These are phyloP conservation scores for Pseudofabraea citricarpa DNA, from an alignment of 2,329 filamentous ascomycete genomes.

Conservation along the genomic window DNA sequence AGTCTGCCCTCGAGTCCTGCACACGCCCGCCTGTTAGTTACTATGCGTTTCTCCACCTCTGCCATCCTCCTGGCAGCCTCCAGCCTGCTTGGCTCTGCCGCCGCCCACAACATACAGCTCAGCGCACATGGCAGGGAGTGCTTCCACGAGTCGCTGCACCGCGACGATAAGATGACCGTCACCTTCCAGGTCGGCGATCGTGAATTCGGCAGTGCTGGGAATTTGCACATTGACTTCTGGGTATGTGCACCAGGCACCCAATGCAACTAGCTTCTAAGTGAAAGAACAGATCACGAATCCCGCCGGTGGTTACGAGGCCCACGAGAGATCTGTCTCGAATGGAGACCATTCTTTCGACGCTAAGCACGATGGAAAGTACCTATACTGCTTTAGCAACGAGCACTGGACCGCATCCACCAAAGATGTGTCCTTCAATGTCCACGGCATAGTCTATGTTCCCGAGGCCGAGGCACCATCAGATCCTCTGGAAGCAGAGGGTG, in stretches of 20 bases:
- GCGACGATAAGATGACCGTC: slow-evolving; percentile 96
- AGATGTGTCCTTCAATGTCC: slow-evolving; percentile 98
- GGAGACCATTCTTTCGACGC: slow-evolving; percentile 93
- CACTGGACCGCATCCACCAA: slow-evolving; percentile 95
- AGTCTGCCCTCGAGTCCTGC: neutral
- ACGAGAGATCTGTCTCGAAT: slow-evolving; percentile 76
- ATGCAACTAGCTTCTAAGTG: too few species aligned
- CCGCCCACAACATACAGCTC: slow-evolving; percentile 94
- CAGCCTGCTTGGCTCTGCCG: slow-evolving; percentile 45
- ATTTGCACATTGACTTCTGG: slow-evolving; percentile 97
- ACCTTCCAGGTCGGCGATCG: slow-evolving; percentile 97
- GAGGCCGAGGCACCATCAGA: slow-evolving; percentile 81
- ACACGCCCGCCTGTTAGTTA: neutral
- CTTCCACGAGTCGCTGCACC: slow-evolving; percentile 91
- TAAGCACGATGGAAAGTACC: slow-evolving; percentile 77
- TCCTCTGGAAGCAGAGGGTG: slow-evolving; percentile 87
- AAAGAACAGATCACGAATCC: slow-evolving; percentile 70
- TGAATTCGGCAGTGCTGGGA: slow-evolving; percentile 91
- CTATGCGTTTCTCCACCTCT: slow-evolving; percentile 28
- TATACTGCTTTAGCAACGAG: slow-evolving; percentile 99
- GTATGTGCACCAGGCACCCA: slow-evolving; percentile 62
- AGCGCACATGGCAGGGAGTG: slow-evolving; percentile 91
- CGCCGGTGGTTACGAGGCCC: slow-evolving; percentile 66
- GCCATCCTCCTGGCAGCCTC: slow-evolving; percentile 22
- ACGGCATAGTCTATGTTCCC: slow-evolving; percentile 95